These are phyloP conservation scores for Aspergillus sclerotioniger DNA, from an alignment of 495 filamentous ascomycete species.

Conservation along the genomic window DNA sequence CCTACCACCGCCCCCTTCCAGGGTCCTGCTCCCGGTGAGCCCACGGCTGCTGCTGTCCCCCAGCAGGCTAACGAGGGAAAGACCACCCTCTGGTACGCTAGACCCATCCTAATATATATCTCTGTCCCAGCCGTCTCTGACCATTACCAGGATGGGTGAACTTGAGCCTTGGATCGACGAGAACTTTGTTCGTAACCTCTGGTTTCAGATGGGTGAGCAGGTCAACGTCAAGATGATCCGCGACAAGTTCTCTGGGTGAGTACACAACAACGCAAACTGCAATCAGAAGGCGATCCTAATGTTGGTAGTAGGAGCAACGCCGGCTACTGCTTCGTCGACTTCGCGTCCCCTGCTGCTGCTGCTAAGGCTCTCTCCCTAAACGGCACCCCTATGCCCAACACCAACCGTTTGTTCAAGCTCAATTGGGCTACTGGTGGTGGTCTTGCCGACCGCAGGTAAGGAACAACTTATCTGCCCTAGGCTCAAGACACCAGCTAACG, in stretches of 20 bases:
- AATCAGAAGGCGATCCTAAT: conserved; percentile 41
- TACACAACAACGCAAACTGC: conserved; percentile 14
- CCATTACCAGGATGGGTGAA: conserved; percentile 85
- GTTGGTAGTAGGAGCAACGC: conserved; percentile 76
- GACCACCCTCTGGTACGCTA: conserved; percentile 76
- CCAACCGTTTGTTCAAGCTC: conserved; percentile 92
- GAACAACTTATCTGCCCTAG: conserved; percentile 1
- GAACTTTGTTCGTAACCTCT: conserved; percentile 93
- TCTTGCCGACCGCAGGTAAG: conserved; percentile 86
- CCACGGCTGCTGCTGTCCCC: conserved; percentile 49
- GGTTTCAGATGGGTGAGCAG: conserved; percentile 83
- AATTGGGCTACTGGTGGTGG: conserved; percentile 99
- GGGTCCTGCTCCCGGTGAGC: conserved; percentile 51
- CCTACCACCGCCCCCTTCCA: conserved; percentile 54
- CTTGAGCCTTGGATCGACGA: conserved; percentile 99
- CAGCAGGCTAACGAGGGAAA: conserved; percentile 64
- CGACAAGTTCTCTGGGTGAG: conserved; percentile 98
- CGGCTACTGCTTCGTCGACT: conserved; percentile 99
- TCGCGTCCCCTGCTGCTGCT: conserved; percentile 77
- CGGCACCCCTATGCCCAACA: conserved; percentile 90
- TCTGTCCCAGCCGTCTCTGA: neutral
- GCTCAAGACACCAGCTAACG: neutral
- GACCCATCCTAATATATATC: neutral
- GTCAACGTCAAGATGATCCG: conserved; percentile 99
- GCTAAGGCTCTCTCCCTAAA: conserved; percentile 87